Conservation (phyloP, 345 rosid species). For the Populus deltoides region DNA sequence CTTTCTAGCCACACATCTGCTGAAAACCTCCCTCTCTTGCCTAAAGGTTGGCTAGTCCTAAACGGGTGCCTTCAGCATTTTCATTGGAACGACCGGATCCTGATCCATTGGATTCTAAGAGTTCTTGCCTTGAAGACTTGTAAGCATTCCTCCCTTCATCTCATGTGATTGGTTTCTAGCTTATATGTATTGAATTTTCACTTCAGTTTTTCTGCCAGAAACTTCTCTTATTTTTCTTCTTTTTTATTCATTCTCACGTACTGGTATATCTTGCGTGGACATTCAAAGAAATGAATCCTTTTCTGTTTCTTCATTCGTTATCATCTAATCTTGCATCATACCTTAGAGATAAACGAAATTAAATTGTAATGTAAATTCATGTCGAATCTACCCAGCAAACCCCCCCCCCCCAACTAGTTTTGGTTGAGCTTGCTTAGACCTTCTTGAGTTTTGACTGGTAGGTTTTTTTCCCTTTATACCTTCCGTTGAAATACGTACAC, state of each 20-base stretch:
- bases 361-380: neutral
- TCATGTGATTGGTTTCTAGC: too few species aligned
- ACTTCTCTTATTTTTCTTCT: neutral
- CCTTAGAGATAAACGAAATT: neutral
- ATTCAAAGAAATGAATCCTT: slow-evolving; percentile 1
- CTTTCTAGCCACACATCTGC: slow-evolving; percentile 28
- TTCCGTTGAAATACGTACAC: neutral
- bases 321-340: neutral
- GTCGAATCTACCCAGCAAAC: neutral
- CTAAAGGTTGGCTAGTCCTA: slow-evolving; percentile 12
- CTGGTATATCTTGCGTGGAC: neutral
- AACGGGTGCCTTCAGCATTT: slow-evolving; percentile 29
- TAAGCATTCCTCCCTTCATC: slow-evolving; percentile 22
- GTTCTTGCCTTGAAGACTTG: slow-evolving; percentile 48
- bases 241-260: neutral
- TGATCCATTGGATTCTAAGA: slow-evolving; percentile 8
- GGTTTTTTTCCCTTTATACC: neutral
- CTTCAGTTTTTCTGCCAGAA: neutral
- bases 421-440: neutral
- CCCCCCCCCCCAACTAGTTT: neutral
- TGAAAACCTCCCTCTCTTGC: slow-evolving; percentile 42
- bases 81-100: slow-evolving; percentile 32
- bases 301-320: neutral
- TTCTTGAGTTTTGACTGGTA: slow-evolving; percentile 24
- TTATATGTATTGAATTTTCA: too few species aligned